Evolutionary conservation across 1,139 yeast species (phyloP), one percentile per base, ranked within the genome.

Genomic region (Nematodospora anomalae): DNA sequence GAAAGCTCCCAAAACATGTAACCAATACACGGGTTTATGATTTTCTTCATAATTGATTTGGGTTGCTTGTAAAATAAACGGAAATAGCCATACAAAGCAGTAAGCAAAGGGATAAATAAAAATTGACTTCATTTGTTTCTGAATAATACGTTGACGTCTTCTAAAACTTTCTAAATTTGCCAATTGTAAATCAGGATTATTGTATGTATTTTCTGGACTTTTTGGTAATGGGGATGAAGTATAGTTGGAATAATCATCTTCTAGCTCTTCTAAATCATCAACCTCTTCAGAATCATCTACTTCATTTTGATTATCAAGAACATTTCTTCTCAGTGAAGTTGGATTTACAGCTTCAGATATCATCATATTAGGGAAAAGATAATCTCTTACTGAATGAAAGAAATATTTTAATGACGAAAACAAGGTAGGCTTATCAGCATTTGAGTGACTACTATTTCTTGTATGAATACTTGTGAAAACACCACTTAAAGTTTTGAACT

Each of bases 101-200:
- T 87, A 89, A 1, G 95, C 85, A 28, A 83, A 64, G 1, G 97
- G 97, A 56, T 89, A 89, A 28, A 89, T 71, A 57, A 89, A 87
- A 34, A 89, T 83, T 13, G 84, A 72, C 47, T 80, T 80, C 74
- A 87, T 80, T 59, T 88, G 96, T 42, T 81, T 80, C 52, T 83
- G 80, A 39, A 89, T 85, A 47, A 78, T 72, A 26, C 71, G 60
- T 46, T 87, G 80, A 21, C 92, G 69, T 39, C 67, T 62, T 44
- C 79, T 72, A 61, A 83, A 83, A 44, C 70, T 73, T 32, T 69
- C 70, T 57, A 81, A 68, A 41, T 80, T 77, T 37, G 82, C 83
- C 26, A 71, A 67, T 44, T 82, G 87, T 38, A 84, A 65, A 24
- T 66, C 67, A 10, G 64, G 58, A 35, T 62, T 57, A 40, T 44